Base-by-base conservation (phyloP, 345 rosid genomes). In the Litchi chinensis region DNA sequence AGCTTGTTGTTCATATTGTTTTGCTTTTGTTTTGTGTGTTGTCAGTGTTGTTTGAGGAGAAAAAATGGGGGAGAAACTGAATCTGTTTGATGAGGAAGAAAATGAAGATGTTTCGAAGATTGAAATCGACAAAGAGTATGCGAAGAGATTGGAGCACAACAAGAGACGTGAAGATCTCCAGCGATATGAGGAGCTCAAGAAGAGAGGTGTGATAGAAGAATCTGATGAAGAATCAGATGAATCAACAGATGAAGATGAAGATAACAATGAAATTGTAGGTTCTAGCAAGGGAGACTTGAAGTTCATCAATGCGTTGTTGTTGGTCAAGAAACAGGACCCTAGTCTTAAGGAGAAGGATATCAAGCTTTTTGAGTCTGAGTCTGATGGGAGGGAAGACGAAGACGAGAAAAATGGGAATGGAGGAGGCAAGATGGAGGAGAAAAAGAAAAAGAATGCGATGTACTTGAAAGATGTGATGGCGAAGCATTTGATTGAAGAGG, bases 391-490 rank as follows among this genome's bases (percentile, higher is more conserved):
- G 18, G 85, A 87, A 11, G 81, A 56, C 0, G 86, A 80, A 40
- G 74, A 56, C 11, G 83, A 32, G 37, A 32, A 70, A 39, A 70
- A 63, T 28, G 83, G 81, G 52, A 54, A 21, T 9, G 65, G 76
- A 44, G 79, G 62, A 37, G 71, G 46, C 68, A 48, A 12, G 74
- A 57, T 7, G 67, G 46, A 66, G 12, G 60, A 60, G 81, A 79
- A 67, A 13, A 50, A 82, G 59, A 63, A 76, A 69, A 85, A 86
- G 83, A 83, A 81, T 59, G 79, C 86, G 19, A 77, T 82, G 84
- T 89, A 90, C 72, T 76, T 93, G 84, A 95, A 88, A 81, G 98
- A 95, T 79, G 93, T 92, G 52, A 77, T 80, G 52, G 98, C 98
- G 0, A 87, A 81, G 80, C 91, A 87, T 0, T 84, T 92, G 88